Percentiles rank a stretch among this genome's conserved stretches.
Conservation (phyloP, 176 grass and related monocot species). For the Oryza glaberrima region DNA sequence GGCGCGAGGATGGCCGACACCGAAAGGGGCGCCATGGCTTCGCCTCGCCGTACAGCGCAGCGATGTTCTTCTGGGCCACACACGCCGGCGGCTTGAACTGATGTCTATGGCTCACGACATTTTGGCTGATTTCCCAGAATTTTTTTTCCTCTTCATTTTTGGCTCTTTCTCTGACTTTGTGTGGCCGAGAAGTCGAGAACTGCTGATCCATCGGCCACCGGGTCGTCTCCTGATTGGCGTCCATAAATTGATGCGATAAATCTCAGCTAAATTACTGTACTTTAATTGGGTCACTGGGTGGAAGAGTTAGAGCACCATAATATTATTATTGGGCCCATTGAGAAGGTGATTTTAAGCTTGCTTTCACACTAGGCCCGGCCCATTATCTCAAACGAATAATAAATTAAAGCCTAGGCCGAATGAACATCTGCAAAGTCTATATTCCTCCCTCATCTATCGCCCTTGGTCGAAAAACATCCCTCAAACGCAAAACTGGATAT, state of each 20-base stretch:
- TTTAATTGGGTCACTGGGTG: background rate
- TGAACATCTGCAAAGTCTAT: background rate
- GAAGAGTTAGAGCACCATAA: background rate
- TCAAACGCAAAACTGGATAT: too few species aligned
- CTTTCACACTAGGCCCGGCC: background rate
- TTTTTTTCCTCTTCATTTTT: background rate
- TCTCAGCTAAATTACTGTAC: background rate
- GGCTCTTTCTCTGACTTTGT: background rate
- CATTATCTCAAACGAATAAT: background rate
- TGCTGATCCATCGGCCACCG: background rate
- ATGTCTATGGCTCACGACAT: background rate
- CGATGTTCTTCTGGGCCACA: slow-evolving; percentile 42
- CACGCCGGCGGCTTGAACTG: background rate
- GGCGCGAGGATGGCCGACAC: slow-evolving; percentile 32
- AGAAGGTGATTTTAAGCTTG: background rate
- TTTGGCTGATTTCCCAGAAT: background rate
- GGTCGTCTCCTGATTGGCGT: slow-evolving; percentile 11
- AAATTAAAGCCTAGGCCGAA: background rate
- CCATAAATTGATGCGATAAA: background rate
- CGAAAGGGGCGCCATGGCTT: slow-evolving; percentile 49
- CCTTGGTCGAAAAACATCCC: too few species aligned
- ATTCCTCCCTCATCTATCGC: too few species aligned
- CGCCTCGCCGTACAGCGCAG: slow-evolving; percentile 25
- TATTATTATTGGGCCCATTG: background rate
- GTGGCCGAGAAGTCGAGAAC: slow-evolving; percentile 19